Evolutionary conservation across 768 basidiomycete species (phyloP).

Genomic region (Ephemerocybe angulata): DNA sequence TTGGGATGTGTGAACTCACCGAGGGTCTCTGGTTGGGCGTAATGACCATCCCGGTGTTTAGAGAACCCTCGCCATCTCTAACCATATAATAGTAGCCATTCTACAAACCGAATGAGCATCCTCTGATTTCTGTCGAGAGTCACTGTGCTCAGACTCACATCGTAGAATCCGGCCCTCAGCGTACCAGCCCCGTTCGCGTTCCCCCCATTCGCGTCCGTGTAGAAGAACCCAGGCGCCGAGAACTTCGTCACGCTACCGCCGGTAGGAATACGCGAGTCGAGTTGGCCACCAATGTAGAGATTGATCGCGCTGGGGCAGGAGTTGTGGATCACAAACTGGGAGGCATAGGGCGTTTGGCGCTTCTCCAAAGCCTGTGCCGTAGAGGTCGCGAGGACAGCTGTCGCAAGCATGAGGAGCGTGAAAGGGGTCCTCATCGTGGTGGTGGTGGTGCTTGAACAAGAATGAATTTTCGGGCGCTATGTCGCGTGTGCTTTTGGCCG

Average conservation of each 20-base stretch:
- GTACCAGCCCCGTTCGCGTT: slow-evolving; percentile 10
- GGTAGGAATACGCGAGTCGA: slow-evolving; percentile 6
- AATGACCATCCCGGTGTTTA: slow-evolving; percentile 26
- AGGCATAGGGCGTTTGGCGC: neutral
- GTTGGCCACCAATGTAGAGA: slow-evolving; percentile 12
- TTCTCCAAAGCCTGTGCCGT: neutral
- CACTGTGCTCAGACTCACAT: neutral
- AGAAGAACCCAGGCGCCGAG: slow-evolving; percentile 14
- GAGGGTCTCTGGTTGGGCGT: slow-evolving; percentile 14
- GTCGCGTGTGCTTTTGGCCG: no score
- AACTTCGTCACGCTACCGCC: slow-evolving; percentile 5
- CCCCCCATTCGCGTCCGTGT: slow-evolving; percentile 17
- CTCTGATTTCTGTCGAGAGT: neutral
- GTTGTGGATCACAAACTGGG: slow-evolving; percentile 12
- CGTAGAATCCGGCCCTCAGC: slow-evolving; percentile 16
- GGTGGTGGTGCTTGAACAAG: no score
- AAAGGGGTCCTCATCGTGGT: no score
- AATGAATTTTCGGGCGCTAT: no score
- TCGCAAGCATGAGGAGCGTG: neutral
- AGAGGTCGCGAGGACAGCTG: neutral
- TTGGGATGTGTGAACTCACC: slow-evolving; percentile 11
- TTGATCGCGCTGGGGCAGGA: slow-evolving; percentile 13
- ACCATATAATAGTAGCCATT: slow-evolving; percentile 29
- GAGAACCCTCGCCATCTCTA: slow-evolving; percentile 18
- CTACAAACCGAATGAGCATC: slow-evolving; percentile 6